Evolutionary conservation across 2,329 filamentous ascomycete species (phyloP).

Genomic region (Fusarium mundagurra): DNA sequence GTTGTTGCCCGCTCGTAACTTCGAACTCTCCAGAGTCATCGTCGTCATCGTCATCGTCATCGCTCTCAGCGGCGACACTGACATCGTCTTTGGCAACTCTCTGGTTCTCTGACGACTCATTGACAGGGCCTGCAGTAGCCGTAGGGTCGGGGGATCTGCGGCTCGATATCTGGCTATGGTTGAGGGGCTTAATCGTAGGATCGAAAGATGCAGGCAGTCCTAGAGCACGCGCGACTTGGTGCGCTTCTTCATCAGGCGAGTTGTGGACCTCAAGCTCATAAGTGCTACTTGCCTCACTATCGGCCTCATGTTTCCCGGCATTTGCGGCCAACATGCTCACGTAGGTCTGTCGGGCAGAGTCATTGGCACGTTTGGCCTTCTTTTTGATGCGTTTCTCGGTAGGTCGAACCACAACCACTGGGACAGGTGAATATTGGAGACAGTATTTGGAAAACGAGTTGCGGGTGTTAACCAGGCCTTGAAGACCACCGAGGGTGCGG

Average conservation of each 20-base stretch:
- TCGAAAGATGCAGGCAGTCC: conserved; percentile 71
- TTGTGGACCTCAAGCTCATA: conserved; percentile 66
- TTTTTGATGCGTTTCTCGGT: conserved; percentile 90
- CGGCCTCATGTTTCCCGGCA: conserved; percentile 66
- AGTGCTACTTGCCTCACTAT: conserved; percentile 61
- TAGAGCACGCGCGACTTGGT: conserved; percentile 70
- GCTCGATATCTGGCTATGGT: conserved; percentile 39
- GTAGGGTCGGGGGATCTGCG: conserved; percentile 29
- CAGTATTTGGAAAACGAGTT: conserved; percentile 96
- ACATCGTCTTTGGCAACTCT: conserved; percentile 39
- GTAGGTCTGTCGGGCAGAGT: conserved; percentile 80
- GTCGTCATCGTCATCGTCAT: conserved; percentile 51
- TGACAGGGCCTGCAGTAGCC: conserved; percentile 5
- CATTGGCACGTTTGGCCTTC: conserved; percentile 83
- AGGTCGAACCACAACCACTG: conserved; percentile 90
- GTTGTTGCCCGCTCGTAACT: conserved; percentile 55
- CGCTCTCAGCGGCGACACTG: conserved; percentile 50
- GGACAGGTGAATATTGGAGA: conserved; percentile 90
- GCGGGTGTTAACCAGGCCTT: conserved; percentile 78
- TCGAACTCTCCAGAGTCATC: conserved; percentile 58
- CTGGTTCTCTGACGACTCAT: conserved; percentile 33
- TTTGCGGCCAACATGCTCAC: conserved; percentile 77
- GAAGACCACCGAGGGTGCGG: conserved; percentile 84
- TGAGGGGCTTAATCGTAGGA: conserved; percentile 68
- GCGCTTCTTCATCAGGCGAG: conserved; percentile 70